A percentile compares a stretch with the other conserved stretches of the same genome.
Conservation (phyloP, 2,329 filamentous ascomycete species). For the Chrysosphaeria jannelii region DNA sequence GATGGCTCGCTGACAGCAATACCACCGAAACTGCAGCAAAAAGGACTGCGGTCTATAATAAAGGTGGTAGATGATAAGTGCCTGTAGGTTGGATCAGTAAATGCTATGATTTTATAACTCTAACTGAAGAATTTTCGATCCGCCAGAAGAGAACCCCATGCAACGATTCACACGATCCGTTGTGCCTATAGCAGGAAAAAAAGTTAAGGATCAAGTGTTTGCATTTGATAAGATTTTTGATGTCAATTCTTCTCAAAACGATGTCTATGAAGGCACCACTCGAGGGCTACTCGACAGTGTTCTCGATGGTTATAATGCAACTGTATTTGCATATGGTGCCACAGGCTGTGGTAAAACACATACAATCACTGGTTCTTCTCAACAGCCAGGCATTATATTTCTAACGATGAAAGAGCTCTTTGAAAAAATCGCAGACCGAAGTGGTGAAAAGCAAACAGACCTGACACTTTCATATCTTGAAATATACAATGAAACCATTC, state of each 20-base stretch:
- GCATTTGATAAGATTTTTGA: slow-evolving; percentile 93
- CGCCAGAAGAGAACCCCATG: slow-evolving; percentile 78
- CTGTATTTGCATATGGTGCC: slow-evolving; percentile 91
- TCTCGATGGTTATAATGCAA: slow-evolving; percentile 92
- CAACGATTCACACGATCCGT: slow-evolving; percentile 65
- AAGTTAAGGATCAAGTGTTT: slow-evolving; percentile 92
- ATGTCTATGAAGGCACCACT: slow-evolving; percentile 87
- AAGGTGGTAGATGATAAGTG: slow-evolving; percentile 93
- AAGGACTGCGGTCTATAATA: slow-evolving; percentile 71
- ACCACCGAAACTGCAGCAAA: slow-evolving; percentile 59
- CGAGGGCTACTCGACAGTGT: slow-evolving; percentile 77
- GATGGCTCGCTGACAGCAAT: slow-evolving; percentile 80
- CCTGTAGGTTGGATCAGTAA: slow-evolving; percentile 14
- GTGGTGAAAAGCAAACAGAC: slow-evolving; percentile 66
- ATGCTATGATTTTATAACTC: too few species aligned
- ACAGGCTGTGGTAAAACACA: slow-evolving; percentile 97
- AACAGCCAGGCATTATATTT: slow-evolving; percentile 93
- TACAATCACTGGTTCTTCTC: slow-evolving; percentile 75
- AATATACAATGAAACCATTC: slow-evolving; percentile 97
- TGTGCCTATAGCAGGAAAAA: slow-evolving; percentile 49
- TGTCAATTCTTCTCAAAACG: slow-evolving; percentile 69
- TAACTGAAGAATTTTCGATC: slow-evolving; percentile 57
- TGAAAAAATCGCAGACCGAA: slow-evolving; percentile 70
- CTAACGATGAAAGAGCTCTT: slow-evolving; percentile 97
- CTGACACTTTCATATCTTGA: slow-evolving; percentile 84